A percentile compares a stretch with the other conserved stretches of the same genome.
phyloP scores from a whole-genome alignment of 2,329 filamentous ascomycete genomes.

The Dothistroma septosporum region DNA sequence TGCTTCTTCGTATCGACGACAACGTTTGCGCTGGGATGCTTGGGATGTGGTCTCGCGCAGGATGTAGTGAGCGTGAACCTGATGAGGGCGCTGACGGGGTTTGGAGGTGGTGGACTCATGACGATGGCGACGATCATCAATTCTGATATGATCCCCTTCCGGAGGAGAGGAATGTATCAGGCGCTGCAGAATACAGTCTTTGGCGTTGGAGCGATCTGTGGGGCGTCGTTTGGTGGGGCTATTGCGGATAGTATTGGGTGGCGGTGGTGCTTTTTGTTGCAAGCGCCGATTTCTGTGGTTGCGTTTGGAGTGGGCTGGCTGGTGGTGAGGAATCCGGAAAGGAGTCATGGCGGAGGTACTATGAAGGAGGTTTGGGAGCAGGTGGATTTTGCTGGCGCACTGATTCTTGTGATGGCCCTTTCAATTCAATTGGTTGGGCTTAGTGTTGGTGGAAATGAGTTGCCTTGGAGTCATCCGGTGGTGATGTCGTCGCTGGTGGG shows the following conservation, averaged over 20 bases:
- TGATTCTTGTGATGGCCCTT: conserved; percentile 56
- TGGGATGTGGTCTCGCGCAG: conserved; percentile 31
- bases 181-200: conserved; percentile 58
- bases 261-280: conserved; percentile 55
- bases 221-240: conserved; percentile 43
- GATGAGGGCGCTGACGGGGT: conserved; percentile 31
- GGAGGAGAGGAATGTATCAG: conserved; percentile 56
- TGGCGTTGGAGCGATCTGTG: conserved; percentile 60
- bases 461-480: conserved; percentile 43
- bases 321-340: conserved; percentile 48
- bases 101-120: conserved; percentile 34
- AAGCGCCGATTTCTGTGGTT: conserved; percentile 57
- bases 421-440: conserved; percentile 51
- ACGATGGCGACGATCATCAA: conserved; percentile 43
- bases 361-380: conserved; percentile 46
- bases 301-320: conserved; percentile 53
- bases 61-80: conserved; percentile 27
- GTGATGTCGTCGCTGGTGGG: conserved; percentile 39
- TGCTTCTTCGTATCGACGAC: conserved; percentile 33
- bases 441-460: conserved; percentile 45
- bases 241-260: conserved; percentile 45
- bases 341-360: conserved; percentile 25
- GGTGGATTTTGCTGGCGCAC: conserved; percentile 56
- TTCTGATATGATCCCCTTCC: conserved; percentile 60
- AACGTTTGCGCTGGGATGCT: conserved; percentile 31